phyloP scores from a whole-genome alignment of 257 asterid genomes.

The Pogostemon cablin region DNA sequence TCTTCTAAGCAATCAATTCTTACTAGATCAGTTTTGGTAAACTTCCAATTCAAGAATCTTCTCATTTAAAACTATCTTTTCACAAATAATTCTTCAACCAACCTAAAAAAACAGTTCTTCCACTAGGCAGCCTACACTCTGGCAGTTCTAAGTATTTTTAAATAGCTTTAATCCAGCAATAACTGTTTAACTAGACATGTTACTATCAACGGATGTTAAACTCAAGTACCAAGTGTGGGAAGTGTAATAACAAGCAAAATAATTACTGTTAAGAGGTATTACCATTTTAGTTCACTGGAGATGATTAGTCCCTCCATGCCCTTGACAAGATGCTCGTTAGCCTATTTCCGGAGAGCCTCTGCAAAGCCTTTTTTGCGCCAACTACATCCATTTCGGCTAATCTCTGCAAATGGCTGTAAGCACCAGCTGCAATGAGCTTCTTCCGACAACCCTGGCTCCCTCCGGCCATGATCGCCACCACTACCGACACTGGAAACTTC shows the following conservation, averaged over 20 bases:
- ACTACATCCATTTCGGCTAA: slow-evolving; percentile 66
- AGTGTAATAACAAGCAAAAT: slow-evolving; percentile 17
- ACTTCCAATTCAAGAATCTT: slow-evolving; percentile 22
- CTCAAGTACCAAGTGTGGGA: neutral
- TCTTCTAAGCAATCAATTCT: slow-evolving; percentile 24
- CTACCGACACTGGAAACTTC: slow-evolving; percentile 89
- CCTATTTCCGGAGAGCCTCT: slow-evolving; percentile 85
- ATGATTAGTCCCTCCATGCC: slow-evolving; percentile 70
- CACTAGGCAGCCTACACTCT: slow-evolving; percentile 22
- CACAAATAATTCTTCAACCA: slow-evolving; percentile 13
- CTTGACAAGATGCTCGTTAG: slow-evolving; percentile 70
- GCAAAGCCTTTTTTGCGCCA: slow-evolving; percentile 89
- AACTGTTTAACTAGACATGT: neutral
- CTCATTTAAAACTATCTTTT: neutral
- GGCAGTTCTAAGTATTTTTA: slow-evolving; percentile 20
- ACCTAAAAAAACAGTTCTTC: slow-evolving; percentile 27
- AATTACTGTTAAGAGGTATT: slow-evolving; percentile 25
- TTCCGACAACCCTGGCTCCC: slow-evolving; percentile 93
- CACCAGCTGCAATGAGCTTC: slow-evolving; percentile 75
- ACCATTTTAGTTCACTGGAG: slow-evolving; percentile 48
- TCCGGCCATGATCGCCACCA: slow-evolving; percentile 77
- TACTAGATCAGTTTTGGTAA: slow-evolving; percentile 8
- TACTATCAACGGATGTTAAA: neutral
- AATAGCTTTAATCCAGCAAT: slow-evolving; percentile 16
- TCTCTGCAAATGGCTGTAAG: slow-evolving; percentile 67